Conservation (phyloP, 1,284 basidiomycete genomes). For the Boletus hoseneyae region DNA sequence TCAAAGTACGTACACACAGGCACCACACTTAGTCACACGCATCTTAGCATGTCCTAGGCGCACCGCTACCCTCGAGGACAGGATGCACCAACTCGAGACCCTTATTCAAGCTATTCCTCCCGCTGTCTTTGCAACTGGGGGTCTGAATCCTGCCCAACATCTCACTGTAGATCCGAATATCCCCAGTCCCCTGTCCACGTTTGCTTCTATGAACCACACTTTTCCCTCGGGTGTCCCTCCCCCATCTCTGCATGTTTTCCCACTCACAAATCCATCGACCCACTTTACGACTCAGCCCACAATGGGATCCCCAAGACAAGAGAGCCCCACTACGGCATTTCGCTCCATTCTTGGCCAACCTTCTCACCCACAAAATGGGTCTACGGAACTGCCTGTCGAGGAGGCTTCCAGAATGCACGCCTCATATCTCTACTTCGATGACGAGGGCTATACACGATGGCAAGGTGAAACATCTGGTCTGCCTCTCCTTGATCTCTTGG, state of each 20-base stretch:
- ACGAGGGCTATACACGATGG: constrained; percentile 80
- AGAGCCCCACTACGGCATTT: constrained; percentile 45
- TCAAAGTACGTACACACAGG: constrained; percentile 56
- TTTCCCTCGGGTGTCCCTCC: constrained; percentile 72
- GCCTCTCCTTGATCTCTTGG: constrained; percentile 77
- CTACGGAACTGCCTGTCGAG: constrained; percentile 47
- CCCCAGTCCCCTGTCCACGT: constrained; percentile 50
- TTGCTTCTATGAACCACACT: constrained; percentile 42
- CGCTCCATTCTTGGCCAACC: constrained; percentile 38
- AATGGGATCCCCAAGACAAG: constrained; percentile 40
- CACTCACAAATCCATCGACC: constrained; percentile 72
- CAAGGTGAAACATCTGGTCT: constrained; percentile 89
- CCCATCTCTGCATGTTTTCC: constrained; percentile 69
- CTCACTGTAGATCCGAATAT: constrained; percentile 33
- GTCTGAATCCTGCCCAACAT: constrained; percentile 32
- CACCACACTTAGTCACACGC: constrained; percentile 1
- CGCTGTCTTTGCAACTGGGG: constrained; percentile 66
- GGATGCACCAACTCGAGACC: constrained; percentile 80
- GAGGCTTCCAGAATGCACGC: constrained; percentile 61
- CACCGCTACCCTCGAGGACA: constrained; percentile 74
- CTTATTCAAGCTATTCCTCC: constrained; percentile 79
- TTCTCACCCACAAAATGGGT: constrained; percentile 24
- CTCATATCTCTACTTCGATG: constrained; percentile 78
- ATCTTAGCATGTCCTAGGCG: constrained; percentile 41
- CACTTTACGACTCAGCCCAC: constrained; percentile 54